Evolutionary conservation across 1,284 basidiomycete genomes (phyloP).

Genomic region (Ganoderma sinense): DNA sequence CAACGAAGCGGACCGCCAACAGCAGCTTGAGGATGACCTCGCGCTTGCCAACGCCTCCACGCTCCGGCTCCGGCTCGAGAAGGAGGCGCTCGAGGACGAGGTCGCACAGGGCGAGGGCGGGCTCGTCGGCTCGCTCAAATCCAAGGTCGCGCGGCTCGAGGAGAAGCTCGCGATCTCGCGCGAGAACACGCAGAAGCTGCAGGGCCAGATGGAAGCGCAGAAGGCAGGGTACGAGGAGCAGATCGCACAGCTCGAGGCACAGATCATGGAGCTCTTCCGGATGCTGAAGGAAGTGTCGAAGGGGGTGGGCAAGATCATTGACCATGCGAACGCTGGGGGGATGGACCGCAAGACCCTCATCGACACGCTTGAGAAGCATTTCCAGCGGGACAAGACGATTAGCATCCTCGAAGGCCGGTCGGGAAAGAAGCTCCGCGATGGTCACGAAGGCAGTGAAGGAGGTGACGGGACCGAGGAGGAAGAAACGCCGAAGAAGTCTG

Average conservation of each 20-base stretch:
- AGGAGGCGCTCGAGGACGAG: slow-evolving; percentile 82
- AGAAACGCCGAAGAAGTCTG: slow-evolving; percentile 59
- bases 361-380: slow-evolving; percentile 81
- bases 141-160: slow-evolving; percentile 77
- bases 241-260: slow-evolving; percentile 88
- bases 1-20: slow-evolving; percentile 89
- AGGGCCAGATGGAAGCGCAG: slow-evolving; percentile 84
- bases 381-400: slow-evolving; percentile 88
- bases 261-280: slow-evolving; percentile 93
- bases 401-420: slow-evolving; percentile 81
- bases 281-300: slow-evolving; percentile 89
- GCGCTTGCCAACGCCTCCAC: slow-evolving; percentile 72
- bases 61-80: slow-evolving; percentile 72
- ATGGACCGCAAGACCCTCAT: slow-evolving; percentile 88
- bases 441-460: slow-evolving; percentile 35
- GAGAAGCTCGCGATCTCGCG: slow-evolving; percentile 84
- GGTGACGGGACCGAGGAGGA: slow-evolving; percentile 39
- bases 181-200: slow-evolving; percentile 78
- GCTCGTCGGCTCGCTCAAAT: slow-evolving; percentile 84
- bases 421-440: slow-evolving; percentile 43
- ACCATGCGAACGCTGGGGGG: slow-evolving; percentile 53
- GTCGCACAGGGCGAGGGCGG: slow-evolving; percentile 85
- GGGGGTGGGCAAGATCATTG: slow-evolving; percentile 79
- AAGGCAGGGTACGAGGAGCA: slow-evolving; percentile 87
- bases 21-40: slow-evolving; percentile 83